Evolutionary conservation across 306 rosid species (phyloP), one percentile per base, ranked within the genome.

Genomic region (Dicorynia guianensis): DNA sequence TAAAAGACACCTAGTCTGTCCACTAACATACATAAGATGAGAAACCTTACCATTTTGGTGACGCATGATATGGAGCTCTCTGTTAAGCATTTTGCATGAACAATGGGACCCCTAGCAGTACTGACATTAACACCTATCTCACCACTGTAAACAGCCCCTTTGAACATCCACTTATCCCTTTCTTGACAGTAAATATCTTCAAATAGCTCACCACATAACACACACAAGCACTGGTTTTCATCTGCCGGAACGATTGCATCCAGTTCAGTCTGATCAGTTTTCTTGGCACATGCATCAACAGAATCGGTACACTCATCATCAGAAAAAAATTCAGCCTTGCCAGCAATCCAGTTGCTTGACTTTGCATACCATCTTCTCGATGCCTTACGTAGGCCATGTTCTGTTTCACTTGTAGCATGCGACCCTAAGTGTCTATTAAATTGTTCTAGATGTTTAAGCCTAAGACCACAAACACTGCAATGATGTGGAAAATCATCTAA

Each of bases 131-230:
- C 67, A 61, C 67, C 87, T 56, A 18, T 20, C 79, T 87, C 86
- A 64, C 78, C 78, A 58, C 57, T 69, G 67, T 85, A 81, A 58
- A 50, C 66, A 35, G 96, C 97, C 73, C 89, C 96, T 70, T 83
- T 89, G 93, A 91, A 91, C 97, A 93, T 85, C 97, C 97, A 93
- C 59, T 81, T 85, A 14, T 74, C 85, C 68, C 62, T 84, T 71
- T 91, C 94, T 67, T 75, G 88, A 66, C 88, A 77, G 72, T 86
- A 91, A 36, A 88, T 52, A 70, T 93, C 98, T 87, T 93, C 98
- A 79, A 93, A 93, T 71, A 87, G 75, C 72, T 88, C 89, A 20
- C 98, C 97, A 69, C 98, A 93, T 75, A 91, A 78, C 52, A 87
- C 72, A 80, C 97, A 93, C 33, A 77, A 89, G 75, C 89, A 91